A percentile compares a stretch with the other conserved stretches of the same genome.
Conservation (phyloP, 257 asterid species). For the Ilex asprella region DNA sequence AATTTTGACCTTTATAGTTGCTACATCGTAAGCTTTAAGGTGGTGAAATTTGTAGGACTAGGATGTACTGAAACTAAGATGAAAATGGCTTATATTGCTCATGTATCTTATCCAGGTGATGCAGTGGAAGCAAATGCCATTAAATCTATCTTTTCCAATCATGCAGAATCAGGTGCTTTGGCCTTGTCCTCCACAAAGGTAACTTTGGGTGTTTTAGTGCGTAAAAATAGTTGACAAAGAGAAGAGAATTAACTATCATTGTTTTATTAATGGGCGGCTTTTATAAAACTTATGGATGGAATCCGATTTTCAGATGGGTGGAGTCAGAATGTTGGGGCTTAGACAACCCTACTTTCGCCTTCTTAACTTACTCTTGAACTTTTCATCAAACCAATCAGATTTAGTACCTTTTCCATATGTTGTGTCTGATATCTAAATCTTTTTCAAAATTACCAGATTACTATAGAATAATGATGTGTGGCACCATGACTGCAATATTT, state of each 20-base stretch:
- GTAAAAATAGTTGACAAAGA: not conserved
- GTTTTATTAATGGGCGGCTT: no score
- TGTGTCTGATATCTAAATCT: no score
- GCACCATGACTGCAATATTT: no score
- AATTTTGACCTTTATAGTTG: not conserved
- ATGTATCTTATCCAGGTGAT: constrained; percentile 54
- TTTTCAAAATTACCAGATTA: no score
- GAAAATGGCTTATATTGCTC: constrained; percentile 10
- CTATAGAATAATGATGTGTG: no score
- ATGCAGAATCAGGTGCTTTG: constrained; percentile 59
- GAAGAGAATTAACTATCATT: no score
- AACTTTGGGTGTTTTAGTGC: constrained; percentile 11
- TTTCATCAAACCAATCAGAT: no score
- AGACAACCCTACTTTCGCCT: not conserved
- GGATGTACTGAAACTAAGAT: not conserved
- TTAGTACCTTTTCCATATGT: no score
- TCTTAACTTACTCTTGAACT: not conserved
- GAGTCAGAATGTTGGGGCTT: not conserved
- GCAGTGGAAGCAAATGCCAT: constrained; percentile 87
- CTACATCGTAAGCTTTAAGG: not conserved
- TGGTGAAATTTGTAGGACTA: not conserved
- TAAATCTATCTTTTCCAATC: constrained; percentile 52
- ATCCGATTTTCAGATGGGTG: no score
- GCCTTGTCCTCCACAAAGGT: constrained; percentile 94
- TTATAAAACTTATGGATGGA: no score